phyloP scores from a whole-genome alignment of 345 rosid species.

The Pseudoturritis turrita region DNA sequence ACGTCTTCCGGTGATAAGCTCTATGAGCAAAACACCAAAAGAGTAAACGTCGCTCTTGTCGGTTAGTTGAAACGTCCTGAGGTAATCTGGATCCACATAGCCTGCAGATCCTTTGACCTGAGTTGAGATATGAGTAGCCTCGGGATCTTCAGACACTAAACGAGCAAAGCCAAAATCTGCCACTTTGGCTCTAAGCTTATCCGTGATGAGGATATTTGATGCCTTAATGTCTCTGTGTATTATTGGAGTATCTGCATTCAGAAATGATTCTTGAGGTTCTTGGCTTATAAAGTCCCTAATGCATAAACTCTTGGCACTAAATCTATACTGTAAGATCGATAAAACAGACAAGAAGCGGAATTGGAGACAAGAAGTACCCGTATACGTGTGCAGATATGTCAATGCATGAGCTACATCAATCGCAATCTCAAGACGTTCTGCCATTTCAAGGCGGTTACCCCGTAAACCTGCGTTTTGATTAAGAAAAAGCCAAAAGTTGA shows the following conservation, averaged over 20 bases:
- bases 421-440: slow-evolving; percentile 82
- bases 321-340: not conserved
- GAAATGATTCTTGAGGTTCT: not conserved
- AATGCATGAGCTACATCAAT: slow-evolving; percentile 94
- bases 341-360: not conserved
- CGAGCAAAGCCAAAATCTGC: slow-evolving; percentile 93
- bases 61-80: slow-evolving; percentile 68
- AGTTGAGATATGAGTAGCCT: slow-evolving; percentile 71
- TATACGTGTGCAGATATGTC: slow-evolving; percentile 79
- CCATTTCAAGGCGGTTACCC: slow-evolving; percentile 69
- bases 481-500: not conserved
- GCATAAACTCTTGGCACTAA: not conserved
- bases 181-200: slow-evolving; percentile 85
- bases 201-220: slow-evolving; percentile 64
- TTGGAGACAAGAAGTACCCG: slow-evolving; percentile 46
- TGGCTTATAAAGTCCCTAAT: not conserved
- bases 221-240: slow-evolving; percentile 94
- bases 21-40: slow-evolving; percentile 77
- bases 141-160: slow-evolving; percentile 46
- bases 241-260: slow-evolving; percentile 65
- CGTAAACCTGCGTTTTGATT: slow-evolving; percentile 40
- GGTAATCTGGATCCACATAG: slow-evolving; percentile 81
- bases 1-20: slow-evolving; percentile 64
- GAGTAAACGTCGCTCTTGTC: slow-evolving; percentile 89
- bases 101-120: slow-evolving; percentile 80